Evolutionary conservation across 345 rosid genomes (phyloP).

Genomic region (Erysimum cheiranthoides): DNA sequence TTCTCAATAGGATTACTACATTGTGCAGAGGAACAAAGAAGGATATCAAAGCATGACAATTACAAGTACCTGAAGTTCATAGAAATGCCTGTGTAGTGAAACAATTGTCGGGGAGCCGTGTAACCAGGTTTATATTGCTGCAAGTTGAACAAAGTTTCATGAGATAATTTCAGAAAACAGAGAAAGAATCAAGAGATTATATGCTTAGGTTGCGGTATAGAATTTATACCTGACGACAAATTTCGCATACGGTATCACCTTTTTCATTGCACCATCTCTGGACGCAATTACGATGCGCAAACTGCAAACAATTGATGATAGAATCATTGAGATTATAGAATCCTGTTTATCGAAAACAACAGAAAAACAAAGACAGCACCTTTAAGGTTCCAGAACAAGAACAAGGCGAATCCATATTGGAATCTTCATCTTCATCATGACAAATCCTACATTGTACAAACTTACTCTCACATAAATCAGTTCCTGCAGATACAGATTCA

Average conservation of each 20-base stretch:
- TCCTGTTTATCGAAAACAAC: not conserved
- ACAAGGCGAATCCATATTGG: slow-evolving; percentile 82
- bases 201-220: slow-evolving; percentile 36
- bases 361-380: slow-evolving; percentile 50
- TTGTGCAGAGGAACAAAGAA: not conserved
- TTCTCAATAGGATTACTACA: not conserved
- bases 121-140: slow-evolving; percentile 77
- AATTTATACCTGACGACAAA: slow-evolving; percentile 74
- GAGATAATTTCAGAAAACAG: slow-evolving; percentile 6
- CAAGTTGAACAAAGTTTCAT: slow-evolving; percentile 32
- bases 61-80: slow-evolving; percentile 65
- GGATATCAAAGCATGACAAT: not conserved
- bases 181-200: not conserved
- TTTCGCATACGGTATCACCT: slow-evolving; percentile 82
- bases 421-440: slow-evolving; percentile 83
- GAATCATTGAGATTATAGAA: not conserved
- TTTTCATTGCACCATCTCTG: slow-evolving; percentile 94
- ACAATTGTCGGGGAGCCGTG: slow-evolving; percentile 62
- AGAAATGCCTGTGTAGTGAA: slow-evolving; percentile 59
- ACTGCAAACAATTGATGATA: slow-evolving; percentile 51
- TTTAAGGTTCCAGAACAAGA: slow-evolving; percentile 88
- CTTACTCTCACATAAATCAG: slow-evolving; percentile 50
- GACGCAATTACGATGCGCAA: slow-evolving; percentile 80
- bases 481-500: slow-evolving; percentile 42
- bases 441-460: slow-evolving; percentile 81